Evolutionary conservation across 2,329 filamentous ascomycete species (phyloP).

Genomic region (Ascochyta rabiei): DNA sequence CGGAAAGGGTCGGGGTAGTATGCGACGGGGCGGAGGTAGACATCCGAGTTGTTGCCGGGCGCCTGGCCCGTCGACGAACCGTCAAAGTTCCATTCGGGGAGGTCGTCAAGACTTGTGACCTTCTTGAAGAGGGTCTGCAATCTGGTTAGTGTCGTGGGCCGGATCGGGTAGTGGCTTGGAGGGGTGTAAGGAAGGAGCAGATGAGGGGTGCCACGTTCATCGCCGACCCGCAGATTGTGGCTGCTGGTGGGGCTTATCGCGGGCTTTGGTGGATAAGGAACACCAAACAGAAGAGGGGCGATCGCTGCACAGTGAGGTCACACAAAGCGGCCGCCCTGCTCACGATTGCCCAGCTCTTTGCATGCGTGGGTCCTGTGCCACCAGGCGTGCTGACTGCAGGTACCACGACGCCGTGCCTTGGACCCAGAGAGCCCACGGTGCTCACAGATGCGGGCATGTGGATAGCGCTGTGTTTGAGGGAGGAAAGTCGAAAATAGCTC

Average conservation of each 20-base stretch:
- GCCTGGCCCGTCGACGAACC: constrained; percentile 93
- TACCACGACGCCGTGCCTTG: constrained; percentile 1
- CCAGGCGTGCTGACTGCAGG: constrained; percentile 10
- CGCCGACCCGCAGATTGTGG: constrained; percentile 17
- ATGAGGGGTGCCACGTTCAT: constrained; percentile 4
- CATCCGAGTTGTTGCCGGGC: constrained; percentile 93
- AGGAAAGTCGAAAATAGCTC: constrained; percentile 51
- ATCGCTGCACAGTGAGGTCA: constrained; percentile 30
- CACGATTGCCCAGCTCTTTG: constrained; percentile 13
- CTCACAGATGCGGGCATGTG: constrained; percentile 17
- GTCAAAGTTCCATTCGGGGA: constrained; percentile 82
- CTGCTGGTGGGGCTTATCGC: constrained; percentile 38
- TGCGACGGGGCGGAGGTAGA: constrained; percentile 91
- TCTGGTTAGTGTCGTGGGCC: constrained; percentile 27
- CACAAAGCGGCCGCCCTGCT: constrained; percentile 21
- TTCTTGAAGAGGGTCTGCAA: constrained; percentile 67
- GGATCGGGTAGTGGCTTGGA: constrained; percentile 8
- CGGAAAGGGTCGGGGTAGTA: constrained; percentile 94
- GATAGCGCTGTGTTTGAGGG: constrained; percentile 7
- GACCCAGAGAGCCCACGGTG: constrained; percentile 4
- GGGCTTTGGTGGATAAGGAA: constrained; percentile 45
- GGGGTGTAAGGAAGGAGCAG: constrained; percentile 4
- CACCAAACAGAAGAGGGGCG: constrained; percentile 21
- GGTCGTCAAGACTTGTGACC: constrained; percentile 64
- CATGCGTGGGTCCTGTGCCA: constrained; percentile 5